Percentiles rank a stretch among this genome's conserved stretches.
These are phyloP conservation scores for Suhomyces prunicola DNA, from an alignment of 805 yeast genomes.

Conservation along the genomic window DNA sequence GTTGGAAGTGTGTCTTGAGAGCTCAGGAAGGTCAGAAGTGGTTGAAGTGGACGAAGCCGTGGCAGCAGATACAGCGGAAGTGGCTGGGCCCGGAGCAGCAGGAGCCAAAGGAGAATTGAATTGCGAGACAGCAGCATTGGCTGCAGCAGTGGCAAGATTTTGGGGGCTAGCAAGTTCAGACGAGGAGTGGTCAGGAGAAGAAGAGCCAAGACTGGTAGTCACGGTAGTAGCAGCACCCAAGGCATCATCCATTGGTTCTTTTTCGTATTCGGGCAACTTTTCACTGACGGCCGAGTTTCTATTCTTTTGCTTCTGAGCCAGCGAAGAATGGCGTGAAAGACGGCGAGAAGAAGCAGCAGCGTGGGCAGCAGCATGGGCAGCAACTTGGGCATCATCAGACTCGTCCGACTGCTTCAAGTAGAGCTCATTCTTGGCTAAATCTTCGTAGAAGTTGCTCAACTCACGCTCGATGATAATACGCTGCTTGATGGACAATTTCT, in stretches of 20 bases:
- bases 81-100: background rate
- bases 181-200: slow-evolving; percentile 1
- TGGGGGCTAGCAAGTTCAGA: background rate
- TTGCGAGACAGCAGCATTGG: background rate
- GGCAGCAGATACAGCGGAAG: background rate
- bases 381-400: background rate
- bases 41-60: background rate
- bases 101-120: background rate
- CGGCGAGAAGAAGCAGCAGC: slow-evolving; percentile 5
- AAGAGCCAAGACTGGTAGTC: slow-evolving; percentile 1
- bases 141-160: background rate
- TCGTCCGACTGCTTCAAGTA: slow-evolving; percentile 32
- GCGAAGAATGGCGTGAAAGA: slow-evolving; percentile 8
- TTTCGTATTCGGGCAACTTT: background rate
- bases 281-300: slow-evolving; percentile 2
- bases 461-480: slow-evolving; percentile 44
- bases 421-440: slow-evolving; percentile 36
- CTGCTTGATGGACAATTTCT: slow-evolving; percentile 33
- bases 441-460: slow-evolving; percentile 44
- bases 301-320: slow-evolving; percentile 4
- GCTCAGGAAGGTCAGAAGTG: slow-evolving; percentile 1
- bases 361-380: background rate
- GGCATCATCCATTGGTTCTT: background rate
- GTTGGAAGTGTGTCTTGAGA: slow-evolving; percentile 25
- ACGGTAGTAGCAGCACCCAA: slow-evolving; percentile 1